These are phyloP conservation scores for Populus tomentosa DNA, from an alignment of 441 rosid species.

Conservation along the genomic window DNA sequence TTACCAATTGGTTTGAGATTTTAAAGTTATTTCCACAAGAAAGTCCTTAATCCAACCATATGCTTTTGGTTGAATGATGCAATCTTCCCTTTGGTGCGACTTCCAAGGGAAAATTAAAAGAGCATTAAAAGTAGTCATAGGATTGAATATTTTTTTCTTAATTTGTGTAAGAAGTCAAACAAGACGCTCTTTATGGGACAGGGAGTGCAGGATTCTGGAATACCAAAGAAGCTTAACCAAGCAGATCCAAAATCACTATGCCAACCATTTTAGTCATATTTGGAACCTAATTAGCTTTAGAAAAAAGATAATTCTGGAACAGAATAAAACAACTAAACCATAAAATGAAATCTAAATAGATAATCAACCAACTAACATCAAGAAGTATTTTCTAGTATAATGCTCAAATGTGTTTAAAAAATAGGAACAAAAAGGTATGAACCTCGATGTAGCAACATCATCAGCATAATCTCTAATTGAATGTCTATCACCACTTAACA, in stretches of 20 bases:
- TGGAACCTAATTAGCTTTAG: neutral
- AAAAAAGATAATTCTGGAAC: neutral
- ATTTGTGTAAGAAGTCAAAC: neutral
- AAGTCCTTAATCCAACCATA: neutral
- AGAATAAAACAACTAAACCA: neutral
- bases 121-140: neutral
- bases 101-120: neutral
- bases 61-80: neutral
- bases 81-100: neutral
- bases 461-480: conserved; percentile 57
- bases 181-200: neutral
- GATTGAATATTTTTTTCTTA: no score
- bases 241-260: neutral
- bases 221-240: neutral
- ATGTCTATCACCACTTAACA: conserved; percentile 85
- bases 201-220: neutral
- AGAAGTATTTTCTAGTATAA: neutral
- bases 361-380: neutral
- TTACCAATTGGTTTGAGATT: no score
- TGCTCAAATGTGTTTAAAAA: neutral
- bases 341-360: neutral
- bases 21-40: neutral
- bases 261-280: neutral
- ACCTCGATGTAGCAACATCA: conserved; percentile 84
- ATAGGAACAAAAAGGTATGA: conserved; percentile 19